A percentile compares a stretch with the other conserved stretches of the same genome.
Conservation (phyloP, 2,329 filamentous ascomycete species). For the Aspergillus udagawae region DNA sequence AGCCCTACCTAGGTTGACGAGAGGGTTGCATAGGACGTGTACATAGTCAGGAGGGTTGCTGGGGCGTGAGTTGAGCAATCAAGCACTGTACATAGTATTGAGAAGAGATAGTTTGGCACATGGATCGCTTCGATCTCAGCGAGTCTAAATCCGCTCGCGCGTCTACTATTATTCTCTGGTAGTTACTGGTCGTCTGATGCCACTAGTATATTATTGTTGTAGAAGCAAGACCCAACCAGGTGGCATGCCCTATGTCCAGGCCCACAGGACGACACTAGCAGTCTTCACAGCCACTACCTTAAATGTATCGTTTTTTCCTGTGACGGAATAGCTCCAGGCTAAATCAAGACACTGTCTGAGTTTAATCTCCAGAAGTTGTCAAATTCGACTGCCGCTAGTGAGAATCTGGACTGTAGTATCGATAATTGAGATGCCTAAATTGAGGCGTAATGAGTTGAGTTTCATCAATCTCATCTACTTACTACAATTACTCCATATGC, state of each 20-base stretch:
- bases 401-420: neutral
- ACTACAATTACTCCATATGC: too few relatives aligned
- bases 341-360: neutral
- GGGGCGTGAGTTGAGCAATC: too few relatives aligned
- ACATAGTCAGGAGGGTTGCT: neutral
- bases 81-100: too few relatives aligned
- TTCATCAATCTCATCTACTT: neutral
- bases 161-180: neutral
- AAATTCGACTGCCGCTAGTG: neutral
- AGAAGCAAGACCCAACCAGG: neutral
- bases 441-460: neutral
- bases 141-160: too few relatives aligned
- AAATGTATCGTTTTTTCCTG: neutral
- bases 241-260: neutral
- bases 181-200: neutral
- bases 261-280: neutral
- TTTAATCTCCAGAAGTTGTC: neutral
- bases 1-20: constrained; percentile 18
- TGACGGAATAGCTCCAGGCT: neutral
- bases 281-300: neutral
- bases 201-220: neutral
- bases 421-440: neutral
- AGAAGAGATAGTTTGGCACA: too few relatives aligned
- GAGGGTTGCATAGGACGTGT: neutral
- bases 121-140: too few relatives aligned